phyloP scores from a whole-genome alignment of 768 basidiomycete genomes.

The Lanmaoa rubissima region DNA sequence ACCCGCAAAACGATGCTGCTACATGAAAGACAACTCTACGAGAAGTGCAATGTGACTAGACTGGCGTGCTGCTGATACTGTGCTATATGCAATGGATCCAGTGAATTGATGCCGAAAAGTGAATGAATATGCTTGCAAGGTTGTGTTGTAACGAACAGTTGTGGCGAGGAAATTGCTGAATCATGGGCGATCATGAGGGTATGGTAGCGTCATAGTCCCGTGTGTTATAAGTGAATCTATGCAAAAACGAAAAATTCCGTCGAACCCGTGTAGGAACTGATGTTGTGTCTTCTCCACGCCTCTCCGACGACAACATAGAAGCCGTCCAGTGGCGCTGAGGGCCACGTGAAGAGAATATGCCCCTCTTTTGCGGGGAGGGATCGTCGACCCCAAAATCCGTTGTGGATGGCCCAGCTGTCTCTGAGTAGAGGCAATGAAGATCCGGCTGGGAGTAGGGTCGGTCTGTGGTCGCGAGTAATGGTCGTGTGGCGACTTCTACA shows the following conservation, averaged over 20 bases:
- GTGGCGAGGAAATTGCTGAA: background rate
- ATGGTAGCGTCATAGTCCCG: slow-evolving; percentile 10
- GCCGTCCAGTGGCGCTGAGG: slow-evolving; percentile 23
- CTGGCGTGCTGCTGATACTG: background rate
- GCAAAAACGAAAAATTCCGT: slow-evolving; percentile 37
- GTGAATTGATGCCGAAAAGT: slow-evolving; percentile 3
- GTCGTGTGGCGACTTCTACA: slow-evolving; percentile 9
- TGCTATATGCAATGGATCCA: slow-evolving; percentile 6
- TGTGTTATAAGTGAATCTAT: slow-evolving; percentile 29
- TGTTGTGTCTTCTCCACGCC: slow-evolving; percentile 14
- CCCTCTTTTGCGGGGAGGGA: slow-evolving; percentile 11
- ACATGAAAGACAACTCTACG: slow-evolving; percentile 6
- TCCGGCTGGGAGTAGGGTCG: slow-evolving; percentile 34
- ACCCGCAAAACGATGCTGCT: background rate
- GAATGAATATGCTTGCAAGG: slow-evolving; percentile 21
- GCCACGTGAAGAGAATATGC: slow-evolving; percentile 15
- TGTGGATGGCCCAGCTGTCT: slow-evolving; percentile 8
- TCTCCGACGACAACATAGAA: slow-evolving; percentile 12
- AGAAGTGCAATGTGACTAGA: slow-evolving; percentile 17
- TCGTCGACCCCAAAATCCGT: slow-evolving; percentile 26
- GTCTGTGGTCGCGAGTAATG: slow-evolving; percentile 13
- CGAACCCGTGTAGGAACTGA: slow-evolving; percentile 24
- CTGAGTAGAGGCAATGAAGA: slow-evolving; percentile 24
- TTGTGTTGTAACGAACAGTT: slow-evolving; percentile 6
- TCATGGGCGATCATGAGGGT: slow-evolving; percentile 9